A percentile compares a stretch with the other conserved stretches of the same genome.
These are phyloP conservation scores for Phytophthora pini DNA, from an alignment of 352 stramenopile species.

Conservation along the genomic window DNA sequence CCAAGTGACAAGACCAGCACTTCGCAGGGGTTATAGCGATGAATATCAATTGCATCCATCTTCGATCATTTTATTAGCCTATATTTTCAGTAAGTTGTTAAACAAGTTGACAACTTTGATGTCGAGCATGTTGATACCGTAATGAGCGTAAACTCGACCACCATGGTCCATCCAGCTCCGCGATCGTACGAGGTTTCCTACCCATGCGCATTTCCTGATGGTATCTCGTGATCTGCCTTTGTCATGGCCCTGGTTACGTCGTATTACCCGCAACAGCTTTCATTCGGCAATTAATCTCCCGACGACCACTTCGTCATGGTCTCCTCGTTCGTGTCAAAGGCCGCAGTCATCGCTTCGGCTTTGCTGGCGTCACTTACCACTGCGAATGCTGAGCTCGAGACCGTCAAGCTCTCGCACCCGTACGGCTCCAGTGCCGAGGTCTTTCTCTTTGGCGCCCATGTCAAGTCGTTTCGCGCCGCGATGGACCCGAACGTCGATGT, in stretches of 20 bases:
- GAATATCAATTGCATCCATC: not conserved
- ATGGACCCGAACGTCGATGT: constrained; percentile 51
- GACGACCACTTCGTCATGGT: constrained; percentile 20
- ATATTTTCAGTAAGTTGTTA: not conserved
- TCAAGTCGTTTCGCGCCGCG: constrained; percentile 63
- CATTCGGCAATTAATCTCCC: constrained; percentile 25
- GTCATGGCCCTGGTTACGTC: constrained; percentile 1
- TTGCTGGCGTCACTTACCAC: constrained; percentile 17
- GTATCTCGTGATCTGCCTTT: constrained; percentile 29
- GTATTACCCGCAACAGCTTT: not conserved
- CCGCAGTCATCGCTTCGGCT: constrained; percentile 17
- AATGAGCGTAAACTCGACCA: constrained; percentile 8
- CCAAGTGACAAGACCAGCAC: constrained; percentile 45
- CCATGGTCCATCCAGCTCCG: not conserved
- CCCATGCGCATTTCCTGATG: constrained; percentile 16
- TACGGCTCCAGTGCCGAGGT: constrained; percentile 68
- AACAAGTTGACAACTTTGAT: not conserved
- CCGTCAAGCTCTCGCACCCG: constrained; percentile 56
- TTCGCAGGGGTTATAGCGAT: not conserved
- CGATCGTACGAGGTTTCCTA: constrained; percentile 18
- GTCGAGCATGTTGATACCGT: not conserved
- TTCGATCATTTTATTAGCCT: not conserved
- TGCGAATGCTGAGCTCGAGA: constrained; percentile 48
- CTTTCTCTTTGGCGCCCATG: constrained; percentile 79
- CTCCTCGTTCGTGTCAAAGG: constrained; percentile 29